Evolutionary conservation across 495 filamentous ascomycete species (phyloP).

Genomic region (Penicillium egyptiacum): DNA sequence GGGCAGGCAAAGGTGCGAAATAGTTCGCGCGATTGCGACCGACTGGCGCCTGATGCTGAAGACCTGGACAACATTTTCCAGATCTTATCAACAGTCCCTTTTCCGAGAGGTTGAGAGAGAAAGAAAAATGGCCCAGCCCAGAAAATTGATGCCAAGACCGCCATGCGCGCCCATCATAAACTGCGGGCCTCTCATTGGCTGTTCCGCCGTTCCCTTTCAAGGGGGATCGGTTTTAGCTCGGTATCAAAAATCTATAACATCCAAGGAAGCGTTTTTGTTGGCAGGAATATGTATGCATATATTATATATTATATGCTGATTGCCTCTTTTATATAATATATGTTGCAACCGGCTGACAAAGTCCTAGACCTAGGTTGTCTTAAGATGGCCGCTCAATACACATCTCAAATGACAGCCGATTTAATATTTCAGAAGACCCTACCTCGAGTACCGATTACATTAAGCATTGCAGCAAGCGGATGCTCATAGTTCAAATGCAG

Average conservation of each 20-base stretch:
- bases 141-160: conserved; percentile 39
- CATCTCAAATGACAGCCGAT: background rate
- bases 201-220: conserved; percentile 1
- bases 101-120: conserved; percentile 10
- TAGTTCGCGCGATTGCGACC: conserved; percentile 30
- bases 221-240: background rate
- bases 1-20: conserved; percentile 25
- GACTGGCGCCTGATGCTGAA: conserved; percentile 32
- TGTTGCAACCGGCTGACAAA: background rate
- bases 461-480: background rate
- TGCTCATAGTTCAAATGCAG: background rate
- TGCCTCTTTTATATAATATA: background rate
- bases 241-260: background rate
- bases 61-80: conserved; percentile 39
- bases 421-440: background rate
- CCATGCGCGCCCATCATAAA: conserved; percentile 30
- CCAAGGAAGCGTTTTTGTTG: background rate
- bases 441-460: background rate
- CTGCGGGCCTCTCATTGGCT: conserved; percentile 34
- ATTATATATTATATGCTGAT: background rate
- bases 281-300: background rate
- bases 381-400: background rate
- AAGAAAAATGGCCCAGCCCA: conserved; percentile 22
- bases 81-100: conserved; percentile 7
- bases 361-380: background rate